Percentiles rank a stretch among this genome's conserved stretches.
Evolutionary conservation across 2,329 filamentous ascomycete species (phyloP).

Genomic region (Fusarium sp.): DNA sequence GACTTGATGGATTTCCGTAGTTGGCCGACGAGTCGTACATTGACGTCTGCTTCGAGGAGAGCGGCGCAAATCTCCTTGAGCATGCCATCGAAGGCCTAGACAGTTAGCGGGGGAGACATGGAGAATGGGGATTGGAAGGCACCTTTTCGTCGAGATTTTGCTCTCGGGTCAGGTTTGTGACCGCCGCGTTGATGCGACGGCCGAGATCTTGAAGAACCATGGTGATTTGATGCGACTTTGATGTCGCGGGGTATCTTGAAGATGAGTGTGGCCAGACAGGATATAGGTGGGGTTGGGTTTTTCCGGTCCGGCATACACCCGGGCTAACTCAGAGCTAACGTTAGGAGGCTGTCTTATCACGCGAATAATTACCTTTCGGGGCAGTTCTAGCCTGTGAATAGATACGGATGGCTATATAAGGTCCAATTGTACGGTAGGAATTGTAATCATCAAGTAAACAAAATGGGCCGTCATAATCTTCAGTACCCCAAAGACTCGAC

Average conservation of each 20-base stretch:
- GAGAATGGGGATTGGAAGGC: slow-evolving; percentile 40
- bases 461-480: slow-evolving; percentile 54
- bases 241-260: slow-evolving; percentile 41
- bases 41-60: slow-evolving; percentile 96
- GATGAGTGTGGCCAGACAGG: slow-evolving; percentile 40
- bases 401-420: slow-evolving; percentile 4
- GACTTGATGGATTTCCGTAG: slow-evolving; percentile 93
- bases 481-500: slow-evolving; percentile 71
- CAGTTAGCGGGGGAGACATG: slow-evolving; percentile 14
- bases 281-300: slow-evolving; percentile 37
- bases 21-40: slow-evolving; percentile 89
- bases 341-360: not conserved
- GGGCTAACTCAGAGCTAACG: not conserved
- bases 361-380: slow-evolving; percentile 10
- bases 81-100: slow-evolving; percentile 93
- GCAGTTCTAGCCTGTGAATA: slow-evolving; percentile 15
- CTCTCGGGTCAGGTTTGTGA: slow-evolving; percentile 91
- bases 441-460: not conserved
- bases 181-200: slow-evolving; percentile 96
- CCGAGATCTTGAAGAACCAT: slow-evolving; percentile 99
- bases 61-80: slow-evolving; percentile 97
- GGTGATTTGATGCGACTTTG: slow-evolving; percentile 41
- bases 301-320: slow-evolving; percentile 10
- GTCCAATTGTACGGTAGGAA: not conserved
- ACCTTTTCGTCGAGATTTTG: slow-evolving; percentile 97